These are phyloP conservation scores for Diaporthe amygdali DNA, from an alignment of 2,329 filamentous ascomycete genomes.

Conservation along the genomic window DNA sequence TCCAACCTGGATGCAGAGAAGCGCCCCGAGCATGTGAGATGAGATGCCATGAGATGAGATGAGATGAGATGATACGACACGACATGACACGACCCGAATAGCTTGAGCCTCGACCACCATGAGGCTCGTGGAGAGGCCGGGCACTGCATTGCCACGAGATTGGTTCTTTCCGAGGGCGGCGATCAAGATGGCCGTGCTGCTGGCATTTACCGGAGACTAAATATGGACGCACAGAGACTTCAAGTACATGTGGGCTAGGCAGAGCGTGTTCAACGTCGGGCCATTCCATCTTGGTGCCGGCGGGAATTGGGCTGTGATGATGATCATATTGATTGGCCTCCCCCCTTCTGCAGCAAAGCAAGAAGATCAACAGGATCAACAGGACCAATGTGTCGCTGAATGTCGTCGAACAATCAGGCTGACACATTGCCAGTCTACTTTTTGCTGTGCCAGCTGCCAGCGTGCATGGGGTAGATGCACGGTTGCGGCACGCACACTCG, in stretches of 20 bases:
- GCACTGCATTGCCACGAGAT: background rate
- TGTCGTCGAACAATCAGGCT: no score
- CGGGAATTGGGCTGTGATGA: no score
- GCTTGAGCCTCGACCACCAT: background rate
- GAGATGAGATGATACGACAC: background rate
- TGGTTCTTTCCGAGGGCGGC: background rate
- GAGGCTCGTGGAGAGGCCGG: background rate
- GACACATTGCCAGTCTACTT: background rate
- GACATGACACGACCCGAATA: background rate
- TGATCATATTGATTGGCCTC: no score
- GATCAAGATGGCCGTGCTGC: background rate
- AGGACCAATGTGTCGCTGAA: no score
- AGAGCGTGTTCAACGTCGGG: background rate
- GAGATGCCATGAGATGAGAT: conserved; percentile 2
- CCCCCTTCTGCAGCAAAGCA: no score
- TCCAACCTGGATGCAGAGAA: background rate
- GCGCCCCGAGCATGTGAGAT: background rate
- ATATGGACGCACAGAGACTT: background rate
- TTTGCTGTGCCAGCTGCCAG: background rate
- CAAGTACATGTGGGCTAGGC: background rate
- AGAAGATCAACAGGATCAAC: no score
- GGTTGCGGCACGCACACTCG: background rate
- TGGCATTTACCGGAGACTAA: background rate
- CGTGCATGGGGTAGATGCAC: background rate
- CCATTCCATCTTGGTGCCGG: background rate